These are phyloP conservation scores for Smallanthus sonchifolius DNA, from an alignment of 129 eudicot species.

Conservation along the genomic window DNA sequence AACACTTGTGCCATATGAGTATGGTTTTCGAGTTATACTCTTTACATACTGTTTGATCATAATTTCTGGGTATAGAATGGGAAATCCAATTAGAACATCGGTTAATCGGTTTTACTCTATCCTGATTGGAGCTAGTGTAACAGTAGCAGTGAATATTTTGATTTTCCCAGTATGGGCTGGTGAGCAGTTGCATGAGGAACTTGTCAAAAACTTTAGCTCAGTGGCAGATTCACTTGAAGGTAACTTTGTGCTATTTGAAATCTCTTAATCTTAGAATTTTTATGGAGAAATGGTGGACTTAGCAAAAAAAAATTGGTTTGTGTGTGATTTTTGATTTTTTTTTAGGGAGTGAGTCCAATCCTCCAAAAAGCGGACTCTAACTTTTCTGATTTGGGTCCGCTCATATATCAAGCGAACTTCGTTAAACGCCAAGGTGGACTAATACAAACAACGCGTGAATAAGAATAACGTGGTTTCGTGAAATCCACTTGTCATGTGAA, in stretches of 20 bases:
- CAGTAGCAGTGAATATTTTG: slow-evolving; percentile 48
- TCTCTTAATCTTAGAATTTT: too few species aligned
- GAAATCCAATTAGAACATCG: slow-evolving; percentile 57
- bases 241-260: slow-evolving; percentile 8
- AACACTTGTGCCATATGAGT: slow-evolving; percentile 57
- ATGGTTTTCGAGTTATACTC: slow-evolving; percentile 63
- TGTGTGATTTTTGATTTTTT: too few species aligned
- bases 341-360: too few species aligned
- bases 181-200: slow-evolving; percentile 64
- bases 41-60: slow-evolving; percentile 80
- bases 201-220: slow-evolving; percentile 41
- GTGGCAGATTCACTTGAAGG: slow-evolving; percentile 78
- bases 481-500: too few species aligned
- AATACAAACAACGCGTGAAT: too few species aligned
- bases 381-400: too few species aligned
- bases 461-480: too few species aligned
- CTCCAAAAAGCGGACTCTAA: too few species aligned
- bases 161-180: slow-evolving; percentile 82
- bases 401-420: too few species aligned
- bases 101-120: slow-evolving; percentile 64
- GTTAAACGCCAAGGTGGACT: too few species aligned
- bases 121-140: slow-evolving; percentile 58
- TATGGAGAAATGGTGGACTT: too few species aligned
- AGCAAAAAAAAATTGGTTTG: too few species aligned
- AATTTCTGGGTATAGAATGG: slow-evolving; percentile 67